A percentile compares a stretch with the other conserved stretches of the same genome.
phyloP scores from a whole-genome alignment of 768 basidiomycete species.

The Hygrocybe punicea region DNA sequence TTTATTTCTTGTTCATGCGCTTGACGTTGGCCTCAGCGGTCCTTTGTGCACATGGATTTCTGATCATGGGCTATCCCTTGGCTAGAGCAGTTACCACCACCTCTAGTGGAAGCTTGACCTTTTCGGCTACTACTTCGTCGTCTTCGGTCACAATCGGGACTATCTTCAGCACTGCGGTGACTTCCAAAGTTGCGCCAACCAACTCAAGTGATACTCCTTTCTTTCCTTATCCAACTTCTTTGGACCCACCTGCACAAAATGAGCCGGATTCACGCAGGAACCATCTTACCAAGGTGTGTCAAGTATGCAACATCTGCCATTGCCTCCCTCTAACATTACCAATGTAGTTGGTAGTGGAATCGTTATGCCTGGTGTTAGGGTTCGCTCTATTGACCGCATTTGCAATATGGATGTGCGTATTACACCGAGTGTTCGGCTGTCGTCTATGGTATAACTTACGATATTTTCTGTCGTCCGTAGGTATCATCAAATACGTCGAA shows the following conservation, averaged over 20 bases:
- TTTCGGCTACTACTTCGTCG: neutral
- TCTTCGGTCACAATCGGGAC: neutral
- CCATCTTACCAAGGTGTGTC: neutral
- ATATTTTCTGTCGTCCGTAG: neutral
- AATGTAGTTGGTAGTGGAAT: conserved; percentile 30
- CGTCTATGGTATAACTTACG: neutral
- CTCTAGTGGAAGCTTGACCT: too few relatives aligned
- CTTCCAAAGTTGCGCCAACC: neutral
- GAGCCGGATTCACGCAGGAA: neutral
- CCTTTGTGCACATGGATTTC: neutral
- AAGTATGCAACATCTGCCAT: neutral
- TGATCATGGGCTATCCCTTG: neutral
- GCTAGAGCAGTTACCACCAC: neutral
- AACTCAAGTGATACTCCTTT: neutral
- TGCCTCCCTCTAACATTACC: neutral
- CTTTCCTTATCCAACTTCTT: neutral
- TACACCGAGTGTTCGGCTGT: neutral
- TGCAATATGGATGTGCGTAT: conserved; percentile 11
- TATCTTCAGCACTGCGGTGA: neutral
- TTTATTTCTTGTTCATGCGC: neutral
- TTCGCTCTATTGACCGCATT: conserved; percentile 18
- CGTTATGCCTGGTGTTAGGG: conserved; percentile 27
- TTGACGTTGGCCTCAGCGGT: neutral
- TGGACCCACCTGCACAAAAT: neutral
- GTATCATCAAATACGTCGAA: neutral